Evolutionary conservation across 1,284 basidiomycete genomes (phyloP).

Genomic region (Lentinus polychrous): DNA sequence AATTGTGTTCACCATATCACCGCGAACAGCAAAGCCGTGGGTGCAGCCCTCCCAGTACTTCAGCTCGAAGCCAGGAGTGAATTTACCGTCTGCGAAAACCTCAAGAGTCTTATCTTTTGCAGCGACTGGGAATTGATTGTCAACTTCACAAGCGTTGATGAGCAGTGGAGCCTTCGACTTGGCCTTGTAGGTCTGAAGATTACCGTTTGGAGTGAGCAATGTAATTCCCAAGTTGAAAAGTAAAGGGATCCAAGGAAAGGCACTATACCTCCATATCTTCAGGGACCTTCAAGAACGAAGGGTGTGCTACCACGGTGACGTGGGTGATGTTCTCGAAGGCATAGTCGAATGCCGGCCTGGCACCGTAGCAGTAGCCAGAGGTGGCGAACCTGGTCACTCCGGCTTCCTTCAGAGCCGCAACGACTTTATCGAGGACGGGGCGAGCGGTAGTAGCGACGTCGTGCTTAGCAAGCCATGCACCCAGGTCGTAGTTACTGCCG

Average conservation of each 20-base stretch:
- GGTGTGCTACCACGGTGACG: constrained; percentile 55
- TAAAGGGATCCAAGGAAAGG: constrained; percentile 49
- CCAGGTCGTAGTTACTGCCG: not conserved
- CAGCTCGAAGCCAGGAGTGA: constrained; percentile 9
- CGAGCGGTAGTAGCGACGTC: constrained; percentile 33
- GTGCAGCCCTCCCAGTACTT: constrained; percentile 33
- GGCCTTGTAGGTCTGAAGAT: constrained; percentile 22
- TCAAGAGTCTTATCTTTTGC: constrained; percentile 27
- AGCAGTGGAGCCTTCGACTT: constrained; percentile 30
- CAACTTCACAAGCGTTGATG: constrained; percentile 35
- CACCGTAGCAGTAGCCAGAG: constrained; percentile 68
- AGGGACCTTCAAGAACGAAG: constrained; percentile 58
- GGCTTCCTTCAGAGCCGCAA: constrained; percentile 45
- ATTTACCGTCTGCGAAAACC: constrained; percentile 33
- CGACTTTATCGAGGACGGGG: constrained; percentile 47
- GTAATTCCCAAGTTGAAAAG: not conserved
- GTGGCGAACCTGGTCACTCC: constrained; percentile 54
- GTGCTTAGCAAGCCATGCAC: constrained; percentile 45
- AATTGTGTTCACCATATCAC: constrained; percentile 22
- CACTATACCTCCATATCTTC: constrained; percentile 53
- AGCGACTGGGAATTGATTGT: constrained; percentile 27
- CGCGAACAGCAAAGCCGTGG: constrained; percentile 41
- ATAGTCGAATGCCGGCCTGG: constrained; percentile 49
- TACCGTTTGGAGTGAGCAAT: not conserved
- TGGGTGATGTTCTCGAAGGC: constrained; percentile 52